Percentiles rank a stretch among this genome's conserved stretches.
phyloP scores from a whole-genome alignment of 495 filamentous ascomycete genomes.

The Penicillium canescens region DNA sequence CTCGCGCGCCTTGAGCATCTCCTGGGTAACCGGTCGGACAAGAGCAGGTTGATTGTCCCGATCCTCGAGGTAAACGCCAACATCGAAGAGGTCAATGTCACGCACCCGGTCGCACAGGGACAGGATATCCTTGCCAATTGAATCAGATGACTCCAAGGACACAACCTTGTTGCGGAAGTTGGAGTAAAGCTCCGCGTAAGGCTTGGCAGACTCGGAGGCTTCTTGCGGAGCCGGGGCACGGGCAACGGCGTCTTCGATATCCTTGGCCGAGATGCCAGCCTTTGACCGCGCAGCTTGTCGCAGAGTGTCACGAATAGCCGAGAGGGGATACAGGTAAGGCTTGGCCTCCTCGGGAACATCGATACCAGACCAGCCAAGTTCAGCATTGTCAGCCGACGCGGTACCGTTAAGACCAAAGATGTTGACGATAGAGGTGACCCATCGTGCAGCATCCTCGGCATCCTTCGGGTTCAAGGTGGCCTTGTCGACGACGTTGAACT shows the following conservation, averaged over 20 bases:
- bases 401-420: slow-evolving; percentile 79
- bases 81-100: slow-evolving; percentile 72
- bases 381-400: slow-evolving; percentile 54
- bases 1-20: slow-evolving; percentile 69
- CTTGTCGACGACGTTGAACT: slow-evolving; percentile 70
- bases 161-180: slow-evolving; percentile 44
- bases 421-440: slow-evolving; percentile 80
- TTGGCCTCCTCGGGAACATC: slow-evolving; percentile 61
- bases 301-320: slow-evolving; percentile 66
- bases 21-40: slow-evolving; percentile 76
- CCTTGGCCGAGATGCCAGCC: slow-evolving; percentile 30
- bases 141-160: slow-evolving; percentile 44
- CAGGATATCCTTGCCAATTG: slow-evolving; percentile 59
- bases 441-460: slow-evolving; percentile 65
- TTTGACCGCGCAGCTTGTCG: slow-evolving; percentile 54
- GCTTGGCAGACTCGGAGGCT: slow-evolving; percentile 30
- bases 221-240: slow-evolving; percentile 19
- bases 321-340: slow-evolving; percentile 64
- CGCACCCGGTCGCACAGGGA: slow-evolving; percentile 77
- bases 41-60: slow-evolving; percentile 71
- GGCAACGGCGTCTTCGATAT: slow-evolving; percentile 35
- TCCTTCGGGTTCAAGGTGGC: slow-evolving; percentile 50
- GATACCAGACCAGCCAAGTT: slow-evolving; percentile 83
- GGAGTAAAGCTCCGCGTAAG: slow-evolving; percentile 37
- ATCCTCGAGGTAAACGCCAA: slow-evolving; percentile 88